phyloP scores from a whole-genome alignment of 2,329 filamentous ascomycete genomes.

The Colletotrichum musae region DNA sequence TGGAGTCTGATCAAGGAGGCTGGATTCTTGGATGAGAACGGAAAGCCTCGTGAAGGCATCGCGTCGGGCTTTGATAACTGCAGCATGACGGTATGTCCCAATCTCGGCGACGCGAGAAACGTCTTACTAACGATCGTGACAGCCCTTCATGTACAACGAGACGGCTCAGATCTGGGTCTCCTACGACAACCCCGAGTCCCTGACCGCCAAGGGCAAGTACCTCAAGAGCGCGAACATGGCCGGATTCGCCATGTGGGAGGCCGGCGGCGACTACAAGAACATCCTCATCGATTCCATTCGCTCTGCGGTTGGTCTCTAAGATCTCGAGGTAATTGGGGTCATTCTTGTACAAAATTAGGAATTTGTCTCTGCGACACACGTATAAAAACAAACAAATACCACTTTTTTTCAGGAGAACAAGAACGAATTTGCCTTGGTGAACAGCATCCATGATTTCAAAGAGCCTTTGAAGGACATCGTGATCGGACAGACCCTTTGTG shows the following conservation, averaged over 20 bases:
- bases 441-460: too few species aligned
- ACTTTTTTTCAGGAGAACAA: neutral
- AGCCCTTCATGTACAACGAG: constrained; percentile 36
- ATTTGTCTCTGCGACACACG: constrained; percentile 1
- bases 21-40: constrained; percentile 32
- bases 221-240: constrained; percentile 22
- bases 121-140: neutral
- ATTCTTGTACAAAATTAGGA: constrained; percentile 2
- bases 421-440: neutral
- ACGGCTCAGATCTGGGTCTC: constrained; percentile 35
- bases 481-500: too few species aligned
- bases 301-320: constrained; percentile 31
- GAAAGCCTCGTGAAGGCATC: constrained; percentile 29
- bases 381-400: constrained; percentile 5
- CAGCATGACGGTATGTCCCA: constrained; percentile 30
- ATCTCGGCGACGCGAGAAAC: neutral
- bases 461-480: too few species aligned
- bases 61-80: constrained; percentile 33
- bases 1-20: constrained; percentile 33
- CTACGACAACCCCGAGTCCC: constrained; percentile 32
- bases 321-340: neutral
- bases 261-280: constrained; percentile 38
- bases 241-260: constrained; percentile 35
- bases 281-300: constrained; percentile 34
- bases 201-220: constrained; percentile 35